Conservation (phyloP, 2,329 filamentous ascomycete genomes). For the Nigrospora osmanthi region DNA sequence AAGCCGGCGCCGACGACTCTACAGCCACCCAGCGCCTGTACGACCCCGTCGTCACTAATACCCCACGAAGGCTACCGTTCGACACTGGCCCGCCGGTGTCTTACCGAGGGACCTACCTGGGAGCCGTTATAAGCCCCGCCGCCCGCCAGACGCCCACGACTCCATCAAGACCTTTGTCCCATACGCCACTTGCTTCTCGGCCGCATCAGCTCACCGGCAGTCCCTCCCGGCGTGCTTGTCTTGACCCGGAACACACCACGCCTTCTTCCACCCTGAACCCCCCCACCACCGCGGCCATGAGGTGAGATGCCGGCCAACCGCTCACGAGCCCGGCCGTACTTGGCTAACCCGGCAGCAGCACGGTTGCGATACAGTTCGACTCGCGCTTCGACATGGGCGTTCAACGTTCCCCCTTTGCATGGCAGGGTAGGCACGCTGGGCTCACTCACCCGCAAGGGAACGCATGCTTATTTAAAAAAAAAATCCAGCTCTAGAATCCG, state of each 20-base stretch:
- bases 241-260: slow-evolving; percentile 19
- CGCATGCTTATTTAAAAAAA: background rate
- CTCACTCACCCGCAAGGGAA: background rate
- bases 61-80: slow-evolving; percentile 10
- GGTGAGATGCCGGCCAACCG: slow-evolving; percentile 17
- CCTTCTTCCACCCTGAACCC: slow-evolving; percentile 9
- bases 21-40: slow-evolving; percentile 12
- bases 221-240: slow-evolving; percentile 24
- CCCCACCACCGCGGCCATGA: slow-evolving; percentile 23
- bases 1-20: slow-evolving; percentile 14
- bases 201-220: slow-evolving; percentile 6
- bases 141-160: background rate
- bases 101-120: slow-evolving; percentile 13
- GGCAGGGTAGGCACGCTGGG: slow-evolving; percentile 32
- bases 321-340: slow-evolving; percentile 4
- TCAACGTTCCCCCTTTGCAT: slow-evolving; percentile 38
- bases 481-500: slow-evolving; percentile 28
- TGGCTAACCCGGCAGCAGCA: slow-evolving; percentile 26
- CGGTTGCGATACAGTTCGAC: slow-evolving; percentile 42
- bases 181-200: background rate
- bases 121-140: slow-evolving; percentile 17
- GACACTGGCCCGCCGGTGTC: slow-evolving; percentile 11
- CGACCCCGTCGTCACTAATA: slow-evolving; percentile 10
- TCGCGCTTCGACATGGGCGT: slow-evolving; percentile 42
- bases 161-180: background rate